These are phyloP conservation scores for Saccharomycopsis hybrid DNA, from an alignment of 1,139 yeast species.

Conservation along the genomic window DNA sequence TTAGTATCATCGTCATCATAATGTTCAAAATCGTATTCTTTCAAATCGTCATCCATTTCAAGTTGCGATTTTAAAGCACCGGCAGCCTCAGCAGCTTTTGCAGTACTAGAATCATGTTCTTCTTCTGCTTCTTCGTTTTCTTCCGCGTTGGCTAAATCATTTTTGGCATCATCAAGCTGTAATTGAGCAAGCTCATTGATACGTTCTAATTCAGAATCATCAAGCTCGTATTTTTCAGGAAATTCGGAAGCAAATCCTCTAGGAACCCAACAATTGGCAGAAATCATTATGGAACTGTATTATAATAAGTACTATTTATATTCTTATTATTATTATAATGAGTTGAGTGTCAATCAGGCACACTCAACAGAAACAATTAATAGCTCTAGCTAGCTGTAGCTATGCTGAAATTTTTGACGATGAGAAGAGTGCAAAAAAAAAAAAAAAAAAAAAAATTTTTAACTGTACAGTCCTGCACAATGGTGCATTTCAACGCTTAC, in stretches of 20 bases:
- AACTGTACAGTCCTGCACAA: too few relatives aligned
- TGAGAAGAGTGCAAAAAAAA: too few relatives aligned
- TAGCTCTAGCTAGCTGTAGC: too few relatives aligned
- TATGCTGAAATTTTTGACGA: too few relatives aligned
- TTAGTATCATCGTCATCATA: constrained; percentile 70
- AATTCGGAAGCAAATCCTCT: constrained; percentile 92
- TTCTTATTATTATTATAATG: too few relatives aligned
- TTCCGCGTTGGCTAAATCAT: constrained; percentile 41
- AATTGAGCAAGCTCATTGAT: constrained; percentile 80
- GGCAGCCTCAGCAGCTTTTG: constrained; percentile 23
- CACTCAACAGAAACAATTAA: too few relatives aligned
- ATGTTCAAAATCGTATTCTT: constrained; percentile 79
- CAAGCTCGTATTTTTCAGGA: constrained; percentile 81
- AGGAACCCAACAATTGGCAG: constrained; percentile 94
- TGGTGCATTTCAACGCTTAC: too few relatives aligned
- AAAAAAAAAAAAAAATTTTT: too few relatives aligned
- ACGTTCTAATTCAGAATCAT: constrained; percentile 90
- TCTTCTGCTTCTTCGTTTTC: constrained; percentile 23
- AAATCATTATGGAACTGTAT: constrained; percentile 81
- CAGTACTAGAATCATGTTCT: constrained; percentile 27
- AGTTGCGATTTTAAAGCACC: constrained; percentile 41
- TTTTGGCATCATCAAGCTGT: constrained; percentile 69
- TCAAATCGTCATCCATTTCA: constrained; percentile 74
- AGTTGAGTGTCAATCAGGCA: too few relatives aligned
- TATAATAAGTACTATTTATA: too few relatives aligned